phyloP scores from a whole-genome alignment of 495 filamentous ascomycete species.

The Bombardia bombarda region DNA sequence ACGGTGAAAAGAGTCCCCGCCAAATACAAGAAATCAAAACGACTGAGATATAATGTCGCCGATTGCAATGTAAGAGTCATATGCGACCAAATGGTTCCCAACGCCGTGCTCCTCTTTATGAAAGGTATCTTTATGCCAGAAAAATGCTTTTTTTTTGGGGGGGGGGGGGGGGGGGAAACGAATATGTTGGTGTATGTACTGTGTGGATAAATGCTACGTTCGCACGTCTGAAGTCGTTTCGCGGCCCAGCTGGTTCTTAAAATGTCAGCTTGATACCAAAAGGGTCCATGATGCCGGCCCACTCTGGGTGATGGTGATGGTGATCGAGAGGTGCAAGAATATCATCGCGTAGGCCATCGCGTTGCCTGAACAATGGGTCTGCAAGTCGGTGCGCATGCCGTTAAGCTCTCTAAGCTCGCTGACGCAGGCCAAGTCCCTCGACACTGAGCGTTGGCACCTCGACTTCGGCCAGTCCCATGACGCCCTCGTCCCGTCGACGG shows the following conservation, averaged over 20 bases:
- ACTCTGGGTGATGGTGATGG: not conserved
- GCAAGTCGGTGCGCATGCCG: not conserved
- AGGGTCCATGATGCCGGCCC: not conserved
- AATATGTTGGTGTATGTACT: too few relatives aligned
- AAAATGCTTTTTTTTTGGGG: not conserved
- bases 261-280: not conserved
- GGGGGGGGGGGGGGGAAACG: not conserved
- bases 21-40: too few relatives aligned
- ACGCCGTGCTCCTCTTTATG: too few relatives aligned
- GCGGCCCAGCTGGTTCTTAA: too few relatives aligned
- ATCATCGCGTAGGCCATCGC: not conserved
- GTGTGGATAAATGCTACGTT: too few relatives aligned
- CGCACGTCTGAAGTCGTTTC: too few relatives aligned
- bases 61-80: not conserved
- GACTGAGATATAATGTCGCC: too few relatives aligned
- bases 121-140: too few relatives aligned
- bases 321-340: not conserved
- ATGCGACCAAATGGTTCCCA: not conserved
- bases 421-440: constrained; percentile 65
- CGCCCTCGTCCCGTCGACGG: constrained; percentile 76
- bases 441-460: constrained; percentile 85
- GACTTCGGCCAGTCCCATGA: constrained; percentile 63
- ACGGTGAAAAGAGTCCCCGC: too few relatives aligned
- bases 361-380: not conserved
- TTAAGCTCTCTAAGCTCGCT: constrained; percentile 7